Evolutionary conservation across 2,329 filamentous ascomycete species (phyloP).

Genomic region (Botrytis byssoidea): DNA sequence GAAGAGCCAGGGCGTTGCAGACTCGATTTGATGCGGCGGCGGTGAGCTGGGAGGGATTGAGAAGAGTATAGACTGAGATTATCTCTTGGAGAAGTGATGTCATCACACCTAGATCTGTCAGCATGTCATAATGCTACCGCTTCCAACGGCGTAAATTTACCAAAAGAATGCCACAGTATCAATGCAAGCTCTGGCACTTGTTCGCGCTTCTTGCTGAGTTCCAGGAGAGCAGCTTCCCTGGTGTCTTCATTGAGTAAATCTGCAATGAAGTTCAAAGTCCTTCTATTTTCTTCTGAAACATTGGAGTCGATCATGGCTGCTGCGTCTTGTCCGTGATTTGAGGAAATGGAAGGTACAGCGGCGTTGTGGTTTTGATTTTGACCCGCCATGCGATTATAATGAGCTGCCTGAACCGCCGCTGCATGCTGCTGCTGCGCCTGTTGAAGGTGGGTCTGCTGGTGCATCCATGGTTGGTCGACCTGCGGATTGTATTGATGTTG

Average conservation of each 20-base stretch:
- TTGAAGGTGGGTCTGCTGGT: conserved; percentile 46
- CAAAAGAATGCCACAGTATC: conserved; percentile 98
- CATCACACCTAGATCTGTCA: conserved; percentile 74
- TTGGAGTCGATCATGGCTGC: conserved; percentile 56
- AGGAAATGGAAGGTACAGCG: conserved; percentile 39
- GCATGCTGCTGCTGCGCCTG: conserved; percentile 43
- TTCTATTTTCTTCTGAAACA: conserved; percentile 85
- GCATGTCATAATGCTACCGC: conserved; percentile 15
- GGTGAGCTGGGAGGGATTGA: conserved; percentile 95
- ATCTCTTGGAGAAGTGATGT: conserved; percentile 96
- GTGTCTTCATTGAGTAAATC: conserved; percentile 85
- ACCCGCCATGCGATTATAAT: conserved; percentile 72
- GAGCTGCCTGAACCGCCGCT: conserved; percentile 42
- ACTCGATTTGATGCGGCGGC: conserved; percentile 96
- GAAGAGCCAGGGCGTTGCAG: conserved; percentile 90
- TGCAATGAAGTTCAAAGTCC: conserved; percentile 90
- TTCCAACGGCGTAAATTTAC: conserved; percentile 52
- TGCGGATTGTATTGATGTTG: conserved; percentile 62
- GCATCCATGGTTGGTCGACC: conserved; percentile 64
- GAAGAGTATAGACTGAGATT: conserved; percentile 94
- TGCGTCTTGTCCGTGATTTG: conserved; percentile 54
- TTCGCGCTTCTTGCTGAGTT: conserved; percentile 97
- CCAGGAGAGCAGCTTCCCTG: conserved; percentile 85
- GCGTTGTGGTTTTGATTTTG: conserved; percentile 52
- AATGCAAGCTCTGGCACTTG: conserved; percentile 95